phyloP scores from a whole-genome alignment of 345 rosid genomes.

The Viola odorata region DNA sequence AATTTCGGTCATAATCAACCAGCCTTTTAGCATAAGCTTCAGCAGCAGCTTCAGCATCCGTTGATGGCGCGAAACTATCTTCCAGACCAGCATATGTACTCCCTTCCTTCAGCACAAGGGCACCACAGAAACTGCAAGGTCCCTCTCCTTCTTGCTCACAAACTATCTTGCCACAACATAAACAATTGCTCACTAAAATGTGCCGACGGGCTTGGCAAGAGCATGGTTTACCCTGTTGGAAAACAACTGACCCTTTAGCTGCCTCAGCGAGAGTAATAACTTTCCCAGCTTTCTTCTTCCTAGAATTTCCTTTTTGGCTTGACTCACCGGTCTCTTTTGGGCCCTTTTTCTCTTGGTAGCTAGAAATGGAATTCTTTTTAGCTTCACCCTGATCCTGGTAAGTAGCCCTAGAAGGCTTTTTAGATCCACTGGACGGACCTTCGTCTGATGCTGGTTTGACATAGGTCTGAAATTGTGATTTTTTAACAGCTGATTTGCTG shows the following conservation, averaged over 20 bases:
- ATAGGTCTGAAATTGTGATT: constrained; percentile 63
- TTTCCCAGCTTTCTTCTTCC: constrained; percentile 82
- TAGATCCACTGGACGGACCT: constrained; percentile 36
- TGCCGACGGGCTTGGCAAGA: constrained; percentile 88
- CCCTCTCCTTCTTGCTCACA: constrained; percentile 99
- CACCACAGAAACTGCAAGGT: constrained; percentile 80
- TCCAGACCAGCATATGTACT: constrained; percentile 84
- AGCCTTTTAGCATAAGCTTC: constrained; percentile 91
- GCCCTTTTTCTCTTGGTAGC: constrained; percentile 23
- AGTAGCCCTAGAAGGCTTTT: constrained; percentile 39
- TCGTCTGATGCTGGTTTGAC: constrained; percentile 61
- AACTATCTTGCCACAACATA: constrained; percentile 94
- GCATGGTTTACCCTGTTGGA: constrained; percentile 92
- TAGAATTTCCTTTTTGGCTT: constrained; percentile 41
- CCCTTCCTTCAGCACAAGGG: constrained; percentile 81
- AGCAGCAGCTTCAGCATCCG: constrained; percentile 80
- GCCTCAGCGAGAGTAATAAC: constrained; percentile 90
- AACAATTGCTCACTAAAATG: constrained; percentile 78
- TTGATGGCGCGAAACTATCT: constrained; percentile 47
- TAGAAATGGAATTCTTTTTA: constrained; percentile 22
- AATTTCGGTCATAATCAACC: constrained; percentile 80
- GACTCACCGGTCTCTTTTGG: constrained; percentile 21
- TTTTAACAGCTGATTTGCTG: constrained; percentile 28
- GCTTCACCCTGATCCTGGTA: constrained; percentile 24
- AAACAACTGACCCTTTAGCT: constrained; percentile 87